Conservation (phyloP, 225 moss, liverwort and hornwort species). For the Sphagnum contortum region DNA sequence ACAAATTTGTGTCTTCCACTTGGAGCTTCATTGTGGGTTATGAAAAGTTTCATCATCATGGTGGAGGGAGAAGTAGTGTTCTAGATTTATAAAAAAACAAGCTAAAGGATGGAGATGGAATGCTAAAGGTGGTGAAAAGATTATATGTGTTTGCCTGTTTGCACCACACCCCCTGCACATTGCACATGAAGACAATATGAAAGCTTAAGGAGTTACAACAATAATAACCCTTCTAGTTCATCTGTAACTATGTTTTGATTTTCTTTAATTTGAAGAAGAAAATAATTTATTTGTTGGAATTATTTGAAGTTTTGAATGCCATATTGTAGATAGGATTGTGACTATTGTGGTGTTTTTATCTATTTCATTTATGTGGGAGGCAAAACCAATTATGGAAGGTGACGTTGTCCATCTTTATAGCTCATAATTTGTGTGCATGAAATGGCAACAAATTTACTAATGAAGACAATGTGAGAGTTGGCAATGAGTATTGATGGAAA, state of each 20-base stretch:
- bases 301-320: background rate
- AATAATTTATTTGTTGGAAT: no score
- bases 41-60: background rate
- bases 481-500: slow-evolving; percentile 94
- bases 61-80: slow-evolving; percentile 22
- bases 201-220: no score
- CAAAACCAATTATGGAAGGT: slow-evolving; percentile 93
- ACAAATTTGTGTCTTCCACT: no score
- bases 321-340: slow-evolving; percentile 87
- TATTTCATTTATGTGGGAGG: slow-evolving; percentile 85
- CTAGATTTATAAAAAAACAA: slow-evolving; percentile 67
- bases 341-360: slow-evolving; percentile 93
- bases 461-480: slow-evolving; percentile 68
- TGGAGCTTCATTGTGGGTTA: background rate
- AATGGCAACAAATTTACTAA: slow-evolving; percentile 60
- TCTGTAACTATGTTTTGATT: no score
- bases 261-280: no score
- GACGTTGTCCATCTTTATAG: slow-evolving; percentile 76
- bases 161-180: slow-evolving; percentile 4
- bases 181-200: no score
- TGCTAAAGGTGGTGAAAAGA: slow-evolving; percentile 29
- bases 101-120: slow-evolving; percentile 47
- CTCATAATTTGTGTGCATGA: slow-evolving; percentile 82
- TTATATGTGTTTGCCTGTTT: slow-evolving; percentile 56
- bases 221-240: no score